Conservation (phyloP, 2,329 filamentous ascomycete genomes). For the Stagonosporopsis rhizophila region DNA sequence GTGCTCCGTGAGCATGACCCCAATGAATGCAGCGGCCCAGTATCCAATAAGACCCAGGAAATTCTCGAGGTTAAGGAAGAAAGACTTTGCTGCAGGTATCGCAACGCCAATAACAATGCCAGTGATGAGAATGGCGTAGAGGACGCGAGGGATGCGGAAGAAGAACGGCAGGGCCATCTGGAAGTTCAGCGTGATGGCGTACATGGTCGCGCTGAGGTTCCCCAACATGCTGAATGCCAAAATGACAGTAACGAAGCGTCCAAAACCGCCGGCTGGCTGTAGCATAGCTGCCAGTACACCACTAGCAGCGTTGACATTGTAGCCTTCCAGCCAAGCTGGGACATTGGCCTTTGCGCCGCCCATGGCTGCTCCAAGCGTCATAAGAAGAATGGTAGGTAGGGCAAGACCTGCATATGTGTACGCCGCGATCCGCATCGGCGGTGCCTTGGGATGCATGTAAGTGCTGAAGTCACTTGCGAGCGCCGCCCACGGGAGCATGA, state of each 20-base stretch:
- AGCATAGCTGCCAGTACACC: conserved; percentile 68
- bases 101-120: conserved; percentile 66
- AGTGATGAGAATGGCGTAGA: conserved; percentile 65
- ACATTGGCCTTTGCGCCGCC: conserved; percentile 64
- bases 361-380: conserved; percentile 70
- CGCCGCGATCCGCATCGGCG: conserved; percentile 58
- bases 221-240: conserved; percentile 62
- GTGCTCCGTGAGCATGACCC: conserved; percentile 47
- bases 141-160: conserved; percentile 62
- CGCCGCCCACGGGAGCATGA: conserved; percentile 68
- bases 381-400: conserved; percentile 64
- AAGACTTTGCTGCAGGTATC: conserved; percentile 62
- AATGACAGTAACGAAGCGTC: conserved; percentile 67
- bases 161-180: conserved; percentile 67
- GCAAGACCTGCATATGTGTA: conserved; percentile 66
- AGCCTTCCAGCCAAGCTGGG: conserved; percentile 62
- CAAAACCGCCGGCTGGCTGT: conserved; percentile 64
- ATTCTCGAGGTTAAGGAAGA: conserved; percentile 62
- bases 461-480: conserved; percentile 67
- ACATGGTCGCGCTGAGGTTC: conserved; percentile 66
- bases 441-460: conserved; percentile 65
- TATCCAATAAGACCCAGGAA: conserved; percentile 48
- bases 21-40: conserved; percentile 47
- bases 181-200: conserved; percentile 69
- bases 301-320: conserved; percentile 62